Percentiles rank a stretch among this genome's conserved stretches.
phyloP scores from a whole-genome alignment of 257 asterid species.

The Thymus quinquecostatus region DNA sequence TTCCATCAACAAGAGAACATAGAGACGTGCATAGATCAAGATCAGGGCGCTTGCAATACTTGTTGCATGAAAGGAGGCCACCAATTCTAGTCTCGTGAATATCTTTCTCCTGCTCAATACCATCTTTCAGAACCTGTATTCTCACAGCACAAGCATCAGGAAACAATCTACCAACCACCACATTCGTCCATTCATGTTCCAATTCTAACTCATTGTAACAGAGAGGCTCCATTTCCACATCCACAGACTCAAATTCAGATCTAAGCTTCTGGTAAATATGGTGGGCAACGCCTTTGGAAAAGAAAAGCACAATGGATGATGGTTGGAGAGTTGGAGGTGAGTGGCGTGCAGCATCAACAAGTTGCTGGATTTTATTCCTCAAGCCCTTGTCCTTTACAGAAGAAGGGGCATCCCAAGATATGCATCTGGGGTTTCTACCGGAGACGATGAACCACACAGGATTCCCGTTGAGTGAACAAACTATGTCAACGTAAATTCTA shows the following conservation, averaged over 20 bases:
- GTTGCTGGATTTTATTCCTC: constrained; percentile 43
- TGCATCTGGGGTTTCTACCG: constrained; percentile 71
- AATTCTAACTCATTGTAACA: constrained; percentile 44
- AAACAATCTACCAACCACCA: constrained; percentile 59
- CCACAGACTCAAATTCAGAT: constrained; percentile 54
- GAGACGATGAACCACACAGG: constrained; percentile 95
- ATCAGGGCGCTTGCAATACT: constrained; percentile 33
- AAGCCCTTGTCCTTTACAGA: constrained; percentile 54
- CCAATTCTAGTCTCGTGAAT: constrained; percentile 22
- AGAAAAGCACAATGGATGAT: constrained; percentile 63
- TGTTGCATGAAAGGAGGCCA: constrained; percentile 37
- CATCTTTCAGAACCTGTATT: constrained; percentile 43
- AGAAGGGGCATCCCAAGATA: constrained; percentile 53
- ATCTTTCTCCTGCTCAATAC: constrained; percentile 18
- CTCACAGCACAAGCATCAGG: constrained; percentile 55
- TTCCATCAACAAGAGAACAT: constrained; percentile 49
- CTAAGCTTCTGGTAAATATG: constrained; percentile 43
- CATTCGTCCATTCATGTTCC: constrained; percentile 65
- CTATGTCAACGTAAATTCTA: constrained; percentile 67
- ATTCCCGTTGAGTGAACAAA: constrained; percentile 67
- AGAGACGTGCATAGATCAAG: constrained; percentile 51
- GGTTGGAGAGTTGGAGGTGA: constrained; percentile 68
- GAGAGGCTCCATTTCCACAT: constrained; percentile 47
- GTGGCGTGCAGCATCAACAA: constrained; percentile 61
- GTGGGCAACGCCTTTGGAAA: constrained; percentile 66